Conservation (phyloP, 2,329 filamentous ascomycete genomes). For the Neurospora crassa region DNA sequence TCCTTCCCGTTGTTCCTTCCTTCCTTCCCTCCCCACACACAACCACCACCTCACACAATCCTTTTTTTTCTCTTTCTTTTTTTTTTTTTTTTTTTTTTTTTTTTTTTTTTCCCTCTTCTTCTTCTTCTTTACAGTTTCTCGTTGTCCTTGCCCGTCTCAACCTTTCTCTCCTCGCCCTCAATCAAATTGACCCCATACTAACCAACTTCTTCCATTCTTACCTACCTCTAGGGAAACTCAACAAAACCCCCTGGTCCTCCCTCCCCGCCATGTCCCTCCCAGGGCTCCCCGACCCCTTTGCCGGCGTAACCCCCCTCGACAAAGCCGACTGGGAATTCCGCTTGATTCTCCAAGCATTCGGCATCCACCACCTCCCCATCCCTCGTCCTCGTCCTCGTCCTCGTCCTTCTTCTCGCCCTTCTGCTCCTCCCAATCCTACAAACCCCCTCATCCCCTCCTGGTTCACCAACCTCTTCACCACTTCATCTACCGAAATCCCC, state of each 20-base stretch:
- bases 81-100: neutral
- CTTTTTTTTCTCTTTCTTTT: neutral
- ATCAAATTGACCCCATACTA: neutral
- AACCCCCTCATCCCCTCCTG: neutral
- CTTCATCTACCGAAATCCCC: neutral
- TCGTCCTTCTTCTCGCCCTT: neutral
- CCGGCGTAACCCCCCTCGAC: neutral
- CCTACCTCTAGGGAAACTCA: slow-evolving; percentile 1
- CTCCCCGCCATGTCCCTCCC: neutral
- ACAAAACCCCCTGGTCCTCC: neutral
- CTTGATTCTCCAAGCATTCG: neutral
- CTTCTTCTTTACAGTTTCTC: too few species aligned
- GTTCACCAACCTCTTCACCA: neutral
- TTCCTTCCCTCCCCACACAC: neutral
- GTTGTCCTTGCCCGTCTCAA: too few species aligned
- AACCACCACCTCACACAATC: neutral
- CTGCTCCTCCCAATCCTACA: rapidly evolving
- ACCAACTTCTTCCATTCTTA: neutral
- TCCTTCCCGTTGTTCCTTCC: neutral
- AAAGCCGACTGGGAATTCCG: neutral
- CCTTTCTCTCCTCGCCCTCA: neutral
- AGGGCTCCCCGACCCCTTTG: neutral
- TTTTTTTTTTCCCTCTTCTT: too few species aligned
- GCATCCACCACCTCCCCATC: neutral
- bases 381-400: neutral